phyloP scores from a whole-genome alignment of 345 rosid species.

The Populus tremula region DNA sequence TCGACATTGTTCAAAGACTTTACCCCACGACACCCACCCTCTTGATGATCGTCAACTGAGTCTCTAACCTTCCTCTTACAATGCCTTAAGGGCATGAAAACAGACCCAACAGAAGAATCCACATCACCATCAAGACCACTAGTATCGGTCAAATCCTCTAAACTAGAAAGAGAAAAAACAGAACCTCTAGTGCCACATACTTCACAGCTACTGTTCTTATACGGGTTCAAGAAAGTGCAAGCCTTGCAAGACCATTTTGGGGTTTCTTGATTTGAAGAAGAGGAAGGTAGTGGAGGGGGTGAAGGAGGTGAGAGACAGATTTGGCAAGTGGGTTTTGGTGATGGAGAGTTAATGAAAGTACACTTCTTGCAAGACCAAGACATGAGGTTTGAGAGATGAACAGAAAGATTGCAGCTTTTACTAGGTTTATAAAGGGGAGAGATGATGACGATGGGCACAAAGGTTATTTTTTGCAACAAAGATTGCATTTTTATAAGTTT shows the following conservation, averaged over 20 bases:
- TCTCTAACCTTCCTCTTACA: constrained; percentile 66
- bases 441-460: not conserved
- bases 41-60: constrained; percentile 21
- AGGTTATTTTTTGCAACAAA: not conserved
- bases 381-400: constrained; percentile 8
- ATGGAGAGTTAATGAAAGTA: constrained; percentile 81
- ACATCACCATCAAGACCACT: constrained; percentile 30
- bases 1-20: constrained; percentile 26
- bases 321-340: constrained; percentile 56
- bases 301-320: constrained; percentile 45
- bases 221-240: constrained; percentile 82
- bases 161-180: constrained; percentile 37
- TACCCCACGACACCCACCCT: constrained; percentile 26
- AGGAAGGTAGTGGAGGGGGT: constrained; percentile 24
- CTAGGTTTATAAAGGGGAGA: not conserved
- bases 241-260: constrained; percentile 83
- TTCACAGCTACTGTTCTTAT: constrained; percentile 61
- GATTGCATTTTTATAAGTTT: constrained; percentile 1
- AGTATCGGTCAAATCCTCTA: constrained; percentile 49
- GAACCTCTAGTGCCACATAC: constrained; percentile 62
- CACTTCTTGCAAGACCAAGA: constrained; percentile 86
- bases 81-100: constrained; percentile 71
- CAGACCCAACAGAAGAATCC: constrained; percentile 71
- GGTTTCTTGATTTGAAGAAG: constrained; percentile 26
- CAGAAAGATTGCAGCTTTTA: constrained; percentile 7